Evolutionary conservation across 2,329 filamentous ascomycete species (phyloP).

Genomic region (Aquanectria penicillioides): DNA sequence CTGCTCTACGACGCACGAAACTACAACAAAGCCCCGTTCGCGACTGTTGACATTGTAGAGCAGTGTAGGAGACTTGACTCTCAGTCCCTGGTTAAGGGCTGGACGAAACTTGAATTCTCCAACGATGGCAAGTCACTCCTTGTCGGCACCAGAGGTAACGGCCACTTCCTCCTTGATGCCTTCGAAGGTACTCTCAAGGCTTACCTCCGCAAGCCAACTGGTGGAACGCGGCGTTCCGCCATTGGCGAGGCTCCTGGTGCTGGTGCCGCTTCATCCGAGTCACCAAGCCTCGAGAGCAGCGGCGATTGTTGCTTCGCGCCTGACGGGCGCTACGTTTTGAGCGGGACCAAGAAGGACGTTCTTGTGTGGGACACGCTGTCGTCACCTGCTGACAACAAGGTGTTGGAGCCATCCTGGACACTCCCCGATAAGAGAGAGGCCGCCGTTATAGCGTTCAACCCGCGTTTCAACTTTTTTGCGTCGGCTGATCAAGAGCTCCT

Average conservation of each 20-base stretch:
- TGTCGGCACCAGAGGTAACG: constrained; percentile 82
- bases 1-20: constrained; percentile 94
- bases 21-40: constrained; percentile 91
- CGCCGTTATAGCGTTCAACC: constrained; percentile 87
- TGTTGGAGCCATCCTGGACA: constrained; percentile 70
- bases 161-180: constrained; percentile 93
- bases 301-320: constrained; percentile 90
- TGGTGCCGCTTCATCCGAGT: constrained; percentile 49
- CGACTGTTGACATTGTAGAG: constrained; percentile 81
- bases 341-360: constrained; percentile 79
- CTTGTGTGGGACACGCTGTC: constrained; percentile 86
- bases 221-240: constrained; percentile 61
- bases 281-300: constrained; percentile 62
- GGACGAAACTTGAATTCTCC: constrained; percentile 94
- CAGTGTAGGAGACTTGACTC: constrained; percentile 58
- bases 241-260: constrained; percentile 59
- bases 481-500: constrained; percentile 87
- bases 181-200: constrained; percentile 85
- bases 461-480: constrained; percentile 89
- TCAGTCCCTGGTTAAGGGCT: constrained; percentile 73
- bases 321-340: constrained; percentile 88
- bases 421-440: constrained; percentile 74
- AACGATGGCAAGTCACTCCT: constrained; percentile 93
- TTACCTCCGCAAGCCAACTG: constrained; percentile 71
- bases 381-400: constrained; percentile 63